Evolutionary conservation across 129 eudicot genomes (phyloP).

Genomic region (Chrysanthemum makinoi): DNA sequence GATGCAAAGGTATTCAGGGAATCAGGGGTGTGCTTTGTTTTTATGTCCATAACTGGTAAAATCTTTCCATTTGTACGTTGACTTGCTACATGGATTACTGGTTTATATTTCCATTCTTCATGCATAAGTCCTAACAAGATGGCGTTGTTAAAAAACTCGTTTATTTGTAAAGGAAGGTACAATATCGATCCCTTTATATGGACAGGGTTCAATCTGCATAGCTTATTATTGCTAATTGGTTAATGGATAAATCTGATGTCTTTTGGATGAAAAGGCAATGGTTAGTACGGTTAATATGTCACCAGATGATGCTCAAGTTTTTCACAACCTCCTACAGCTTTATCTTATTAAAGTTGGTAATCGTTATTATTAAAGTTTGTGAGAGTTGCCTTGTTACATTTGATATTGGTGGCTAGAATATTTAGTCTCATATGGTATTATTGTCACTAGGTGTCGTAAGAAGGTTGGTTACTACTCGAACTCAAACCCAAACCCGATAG

Average conservation of each 20-base stretch:
- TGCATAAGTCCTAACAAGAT: background rate
- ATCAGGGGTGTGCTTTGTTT: slow-evolving; percentile 12
- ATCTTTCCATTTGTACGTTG: slow-evolving; percentile 14
- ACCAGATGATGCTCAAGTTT: too few relatives aligned
- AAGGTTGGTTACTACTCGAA: too few relatives aligned
- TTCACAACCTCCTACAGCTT: too few relatives aligned
- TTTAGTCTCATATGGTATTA: too few relatives aligned
- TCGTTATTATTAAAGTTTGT: too few relatives aligned
- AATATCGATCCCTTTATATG: background rate
- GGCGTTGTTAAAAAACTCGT: background rate
- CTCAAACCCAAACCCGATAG: too few relatives aligned
- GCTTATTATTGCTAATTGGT: background rate
- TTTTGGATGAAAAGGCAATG: too few relatives aligned
- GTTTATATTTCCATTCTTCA: background rate
- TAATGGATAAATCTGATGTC: background rate
- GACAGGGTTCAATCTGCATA: background rate
- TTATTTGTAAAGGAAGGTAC: background rate
- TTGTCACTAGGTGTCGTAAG: too few relatives aligned
- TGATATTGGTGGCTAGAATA: too few relatives aligned
- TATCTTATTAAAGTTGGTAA: too few relatives aligned
- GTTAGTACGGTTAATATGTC: too few relatives aligned
- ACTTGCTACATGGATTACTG: slow-evolving; percentile 4
- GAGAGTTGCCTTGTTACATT: too few relatives aligned
- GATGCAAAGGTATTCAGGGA: slow-evolving; percentile 52
- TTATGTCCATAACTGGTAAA: slow-evolving; percentile 15